These are phyloP conservation scores for Tetrapisispora fleetii DNA, from an alignment of 805 yeast species.

Conservation along the genomic window DNA sequence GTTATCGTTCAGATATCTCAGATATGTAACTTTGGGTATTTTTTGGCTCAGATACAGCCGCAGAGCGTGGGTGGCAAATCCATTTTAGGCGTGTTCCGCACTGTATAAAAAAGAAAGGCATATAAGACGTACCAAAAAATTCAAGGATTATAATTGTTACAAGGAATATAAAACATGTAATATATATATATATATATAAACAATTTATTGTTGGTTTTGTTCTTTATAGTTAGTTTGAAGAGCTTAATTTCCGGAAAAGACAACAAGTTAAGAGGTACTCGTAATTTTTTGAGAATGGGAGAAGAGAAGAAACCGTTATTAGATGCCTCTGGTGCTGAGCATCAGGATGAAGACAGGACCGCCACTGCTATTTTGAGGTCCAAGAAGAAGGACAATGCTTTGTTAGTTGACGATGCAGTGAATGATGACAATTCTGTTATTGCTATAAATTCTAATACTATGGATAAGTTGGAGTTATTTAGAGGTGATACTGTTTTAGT, in stretches of 20 bases:
- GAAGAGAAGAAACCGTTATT: slow-evolving; percentile 36
- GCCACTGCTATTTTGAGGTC: slow-evolving; percentile 96
- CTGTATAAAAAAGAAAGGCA: neutral
- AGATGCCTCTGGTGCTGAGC: slow-evolving; percentile 60
- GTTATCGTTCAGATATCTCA: too few relatives aligned
- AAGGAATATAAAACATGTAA: too few relatives aligned
- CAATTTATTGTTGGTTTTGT: too few relatives aligned
- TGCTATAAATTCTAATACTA: slow-evolving; percentile 87
- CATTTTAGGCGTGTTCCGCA: neutral
- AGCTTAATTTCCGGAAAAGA: neutral
- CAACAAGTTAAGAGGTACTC: neutral
- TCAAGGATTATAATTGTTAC: neutral
- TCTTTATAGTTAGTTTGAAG: neutral
- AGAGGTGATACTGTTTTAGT: slow-evolving; percentile 97
- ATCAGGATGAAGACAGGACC: slow-evolving; percentile 51
- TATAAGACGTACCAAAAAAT: neutral
- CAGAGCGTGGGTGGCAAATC: neutral
- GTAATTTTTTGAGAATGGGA: slow-evolving; percentile 16
- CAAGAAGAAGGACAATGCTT: slow-evolving; percentile 94
- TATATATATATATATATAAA: too few relatives aligned
- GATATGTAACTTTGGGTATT: too few relatives aligned
- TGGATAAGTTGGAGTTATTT: slow-evolving; percentile 90
- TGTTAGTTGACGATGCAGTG: slow-evolving; percentile 92
- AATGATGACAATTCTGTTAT: slow-evolving; percentile 96
- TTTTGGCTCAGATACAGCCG: too few relatives aligned